Conservation (phyloP, 352 stramenopile species). For the Globisporangium orthogonon region DNA sequence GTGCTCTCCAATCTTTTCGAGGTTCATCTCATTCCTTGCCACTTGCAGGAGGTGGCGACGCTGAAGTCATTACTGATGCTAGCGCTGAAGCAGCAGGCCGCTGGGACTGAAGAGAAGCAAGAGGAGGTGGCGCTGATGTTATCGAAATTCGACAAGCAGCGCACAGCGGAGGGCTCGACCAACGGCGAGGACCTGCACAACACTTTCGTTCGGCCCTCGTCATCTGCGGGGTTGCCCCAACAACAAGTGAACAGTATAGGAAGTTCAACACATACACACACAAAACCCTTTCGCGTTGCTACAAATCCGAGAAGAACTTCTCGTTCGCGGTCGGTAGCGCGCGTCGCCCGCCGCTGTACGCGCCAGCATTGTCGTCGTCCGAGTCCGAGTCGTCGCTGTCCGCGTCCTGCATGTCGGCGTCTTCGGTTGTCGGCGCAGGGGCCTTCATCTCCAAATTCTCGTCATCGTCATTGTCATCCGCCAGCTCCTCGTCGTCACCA, state of each 20-base stretch:
- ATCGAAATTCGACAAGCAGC: slow-evolving; percentile 21
- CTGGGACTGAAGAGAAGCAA: slow-evolving; percentile 54
- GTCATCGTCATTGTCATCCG: slow-evolving; percentile 49
- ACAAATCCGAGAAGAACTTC: slow-evolving; percentile 84
- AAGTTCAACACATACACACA: not conserved
- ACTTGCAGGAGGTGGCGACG: slow-evolving; percentile 20
- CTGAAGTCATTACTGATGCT: slow-evolving; percentile 39
- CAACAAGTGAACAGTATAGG: too few species aligned
- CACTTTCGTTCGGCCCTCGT: too few species aligned
- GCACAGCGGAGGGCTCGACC: not conserved
- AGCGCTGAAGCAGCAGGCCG: slow-evolving; percentile 37
- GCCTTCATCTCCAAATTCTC: slow-evolving; percentile 24
- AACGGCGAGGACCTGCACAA: too few species aligned
- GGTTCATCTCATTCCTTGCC: not conserved
- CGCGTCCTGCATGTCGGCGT: slow-evolving; percentile 83
- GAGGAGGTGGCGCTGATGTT: slow-evolving; percentile 37
- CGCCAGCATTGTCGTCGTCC: slow-evolving; percentile 20
- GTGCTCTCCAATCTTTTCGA: slow-evolving; percentile 1
- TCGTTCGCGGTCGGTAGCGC: slow-evolving; percentile 65
- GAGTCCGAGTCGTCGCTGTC: slow-evolving; percentile 73
- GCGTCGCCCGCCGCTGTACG: slow-evolving; percentile 26
- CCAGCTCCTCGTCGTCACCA: slow-evolving; percentile 51
- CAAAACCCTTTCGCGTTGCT: slow-evolving; percentile 9
- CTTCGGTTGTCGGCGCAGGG: slow-evolving; percentile 14
- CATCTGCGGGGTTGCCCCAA: too few species aligned